phyloP scores from a whole-genome alignment of 106 monocot genomes.

The Dendrobium chrysotoxum region DNA sequence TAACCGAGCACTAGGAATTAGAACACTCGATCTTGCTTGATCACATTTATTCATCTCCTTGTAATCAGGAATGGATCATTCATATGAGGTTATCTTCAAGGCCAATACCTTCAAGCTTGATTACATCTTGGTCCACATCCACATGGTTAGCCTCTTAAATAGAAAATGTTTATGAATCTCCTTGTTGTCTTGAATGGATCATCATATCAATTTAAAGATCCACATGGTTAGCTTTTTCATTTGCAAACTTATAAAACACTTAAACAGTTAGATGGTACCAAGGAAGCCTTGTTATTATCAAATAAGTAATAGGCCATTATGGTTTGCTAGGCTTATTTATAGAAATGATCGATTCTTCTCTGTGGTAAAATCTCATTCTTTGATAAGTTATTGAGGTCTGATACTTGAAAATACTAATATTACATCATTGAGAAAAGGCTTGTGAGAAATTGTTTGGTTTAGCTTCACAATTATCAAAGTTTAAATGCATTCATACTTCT shows the following conservation, averaged over 20 bases:
- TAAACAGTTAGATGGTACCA: not conserved
- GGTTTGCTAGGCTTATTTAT: not conserved
- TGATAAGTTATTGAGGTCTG: not conserved
- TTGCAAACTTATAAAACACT: not conserved
- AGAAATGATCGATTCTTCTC: not conserved
- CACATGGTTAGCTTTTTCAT: not conserved
- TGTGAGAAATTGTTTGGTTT: conserved; percentile 1
- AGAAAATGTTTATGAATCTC: too few relatives aligned
- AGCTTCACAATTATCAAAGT: not conserved
- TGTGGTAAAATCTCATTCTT: not conserved
- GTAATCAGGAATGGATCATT: not conserved
- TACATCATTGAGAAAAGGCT: not conserved
- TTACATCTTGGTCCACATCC: not conserved
- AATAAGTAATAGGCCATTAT: not conserved
- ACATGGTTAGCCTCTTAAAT: not conserved
- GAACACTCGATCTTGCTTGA: not conserved
- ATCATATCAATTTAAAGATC: not conserved
- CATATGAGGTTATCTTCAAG: not conserved
- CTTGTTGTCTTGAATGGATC: too few relatives aligned
- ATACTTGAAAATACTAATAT: not conserved
- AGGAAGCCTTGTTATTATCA: not conserved
- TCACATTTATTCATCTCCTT: not conserved
- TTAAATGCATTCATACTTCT: not conserved
- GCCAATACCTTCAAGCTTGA: not conserved
- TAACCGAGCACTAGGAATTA: not conserved